Percentiles rank a stretch among this genome's conserved stretches.
Evolutionary conservation across 179 eudicot genomes (phyloP).

Genomic region (Vitellaria paradoxa): DNA sequence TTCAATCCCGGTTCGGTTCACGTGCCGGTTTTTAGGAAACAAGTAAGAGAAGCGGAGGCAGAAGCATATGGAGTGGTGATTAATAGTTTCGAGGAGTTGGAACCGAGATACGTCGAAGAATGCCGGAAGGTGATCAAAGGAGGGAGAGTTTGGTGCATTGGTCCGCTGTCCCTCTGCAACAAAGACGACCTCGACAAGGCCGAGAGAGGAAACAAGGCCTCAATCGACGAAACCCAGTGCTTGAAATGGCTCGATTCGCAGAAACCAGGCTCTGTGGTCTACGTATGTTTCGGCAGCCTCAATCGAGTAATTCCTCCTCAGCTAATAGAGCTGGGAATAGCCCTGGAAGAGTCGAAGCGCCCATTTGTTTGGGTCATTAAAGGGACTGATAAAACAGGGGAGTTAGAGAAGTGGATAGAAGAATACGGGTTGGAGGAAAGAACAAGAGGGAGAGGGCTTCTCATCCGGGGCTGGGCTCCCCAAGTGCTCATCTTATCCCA

Average conservation of each 20-base stretch:
- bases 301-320: not conserved
- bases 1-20: not conserved
- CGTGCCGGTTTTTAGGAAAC: not conserved
- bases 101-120: not conserved
- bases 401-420: constrained; percentile 11
- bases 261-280: not conserved
- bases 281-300: not conserved
- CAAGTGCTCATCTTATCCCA: constrained; percentile 41
- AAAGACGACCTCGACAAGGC: not conserved
- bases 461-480: constrained; percentile 48
- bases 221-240: not conserved
- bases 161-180: constrained; percentile 2
- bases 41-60: not conserved
- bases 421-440: constrained; percentile 35
- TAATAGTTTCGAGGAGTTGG: not conserved
- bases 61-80: not conserved
- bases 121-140: not conserved
- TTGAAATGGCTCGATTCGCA: not conserved
- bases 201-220: not conserved
- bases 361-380: not conserved
- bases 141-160: constrained; percentile 5
- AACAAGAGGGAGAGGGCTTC: constrained; percentile 29
- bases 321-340: not conserved
- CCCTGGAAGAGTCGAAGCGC: not conserved
- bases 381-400: not conserved